Base-by-base conservation (phyloP, 208 protist genomes). In the Leishmania tarentolae region DNA sequence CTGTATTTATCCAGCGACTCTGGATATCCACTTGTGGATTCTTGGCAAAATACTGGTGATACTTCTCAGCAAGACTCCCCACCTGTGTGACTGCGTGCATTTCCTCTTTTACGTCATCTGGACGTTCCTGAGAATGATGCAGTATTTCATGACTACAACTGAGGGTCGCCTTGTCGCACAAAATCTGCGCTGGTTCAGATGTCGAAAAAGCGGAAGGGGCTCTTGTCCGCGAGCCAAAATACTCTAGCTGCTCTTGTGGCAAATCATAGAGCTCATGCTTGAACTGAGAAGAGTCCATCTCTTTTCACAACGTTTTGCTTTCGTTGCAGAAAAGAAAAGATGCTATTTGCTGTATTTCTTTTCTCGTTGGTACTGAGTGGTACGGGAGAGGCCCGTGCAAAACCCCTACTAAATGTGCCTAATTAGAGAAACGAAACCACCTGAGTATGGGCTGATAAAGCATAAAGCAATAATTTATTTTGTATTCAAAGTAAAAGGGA, bases 161-260 rank as follows among this genome's bases (percentile, higher is more conserved):
- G 21, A 31, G 53, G 1, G 73, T 52, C n/a, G 37, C 17, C n/a
- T 50, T 59, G 53, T 77, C 73, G 46, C 35, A 47, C 73, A 65
- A 7, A 2, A 66, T 21, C 17, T 28, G 52, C 28, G 50, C 73
- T 35, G 52, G 53, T 7, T 52, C 11, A 9, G 73, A 78, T 0
- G 78, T 13, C 6, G 24, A 24, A 37, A 63, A 59, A 28, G 44
- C 31, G 9, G 57, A 47, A 31, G 78, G 71, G 19, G 83, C 52
- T 68, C 65, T 11, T 9, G 74, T 68, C 4, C 74, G 73, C 3
- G 78, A 75, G 46, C 68, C 78, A 21, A 86, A 86, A 52, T 86
- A 86, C 65, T 52, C 56, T 15, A 86, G 57, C 74, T 86, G 78
- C 42, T 83, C 76, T 40, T 82, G 72, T 24, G 83, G 83, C 66